phyloP scores from a whole-genome alignment of 2,329 filamentous ascomycete genomes.

The Eurotiales sp. region DNA sequence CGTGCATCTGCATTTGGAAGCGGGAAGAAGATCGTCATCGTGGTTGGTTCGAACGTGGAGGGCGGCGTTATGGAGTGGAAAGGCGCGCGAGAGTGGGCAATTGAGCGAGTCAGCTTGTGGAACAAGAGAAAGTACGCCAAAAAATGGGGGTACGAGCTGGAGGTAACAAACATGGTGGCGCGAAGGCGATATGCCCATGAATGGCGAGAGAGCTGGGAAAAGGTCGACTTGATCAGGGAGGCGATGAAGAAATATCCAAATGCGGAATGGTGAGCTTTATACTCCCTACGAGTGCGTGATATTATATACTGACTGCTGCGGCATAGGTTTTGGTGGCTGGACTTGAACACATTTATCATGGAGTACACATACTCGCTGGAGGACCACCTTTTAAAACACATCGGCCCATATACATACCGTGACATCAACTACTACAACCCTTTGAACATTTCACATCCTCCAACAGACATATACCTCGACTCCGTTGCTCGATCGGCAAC shows the following conservation, averaged over 20 bases:
- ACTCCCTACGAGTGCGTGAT: neutral
- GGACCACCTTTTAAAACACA: slow-evolving; percentile 79
- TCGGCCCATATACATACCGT: slow-evolving; percentile 74
- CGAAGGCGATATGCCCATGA: slow-evolving; percentile 98
- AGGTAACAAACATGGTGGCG: slow-evolving; percentile 97
- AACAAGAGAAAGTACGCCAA: slow-evolving; percentile 90
- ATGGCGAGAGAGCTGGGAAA: slow-evolving; percentile 99
- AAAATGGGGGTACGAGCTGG: slow-evolving; percentile 90
- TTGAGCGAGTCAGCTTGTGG: slow-evolving; percentile 89
- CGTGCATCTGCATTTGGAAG: slow-evolving; percentile 72
- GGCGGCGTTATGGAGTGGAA: slow-evolving; percentile 99
- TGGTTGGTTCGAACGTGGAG: slow-evolving; percentile 88
- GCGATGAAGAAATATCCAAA: slow-evolving; percentile 90
- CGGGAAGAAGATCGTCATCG: slow-evolving; percentile 87
- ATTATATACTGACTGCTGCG: slow-evolving; percentile 16
- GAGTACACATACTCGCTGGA: slow-evolving; percentile 89
- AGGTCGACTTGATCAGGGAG: slow-evolving; percentile 88
- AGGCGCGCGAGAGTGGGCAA: slow-evolving; percentile 93
- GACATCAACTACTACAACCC: slow-evolving; percentile 97
- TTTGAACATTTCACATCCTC: slow-evolving; percentile 84
- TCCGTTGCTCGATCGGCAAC: slow-evolving; percentile 64
- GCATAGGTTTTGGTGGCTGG: slow-evolving; percentile 95
- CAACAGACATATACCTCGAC: slow-evolving; percentile 71
- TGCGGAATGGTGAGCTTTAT: slow-evolving; percentile 78
- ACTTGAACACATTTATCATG: slow-evolving; percentile 97